Conservation (phyloP, 805 yeast species). For the Komagataella kurtzmanii region DNA sequence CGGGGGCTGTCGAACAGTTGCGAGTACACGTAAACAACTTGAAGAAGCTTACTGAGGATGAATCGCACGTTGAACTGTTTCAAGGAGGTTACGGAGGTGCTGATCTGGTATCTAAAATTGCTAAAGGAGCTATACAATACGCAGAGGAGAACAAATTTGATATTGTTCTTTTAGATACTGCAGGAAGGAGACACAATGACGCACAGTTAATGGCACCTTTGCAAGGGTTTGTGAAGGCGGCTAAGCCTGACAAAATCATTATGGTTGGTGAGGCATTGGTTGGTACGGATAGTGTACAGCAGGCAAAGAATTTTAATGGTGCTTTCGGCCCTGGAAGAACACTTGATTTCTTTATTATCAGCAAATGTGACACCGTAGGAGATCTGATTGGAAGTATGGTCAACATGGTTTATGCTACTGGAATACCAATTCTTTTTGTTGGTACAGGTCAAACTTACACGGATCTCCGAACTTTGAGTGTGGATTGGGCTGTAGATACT, state of each 20-base stretch:
- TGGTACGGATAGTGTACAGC: slow-evolving; percentile 94
- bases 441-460: slow-evolving; percentile 98
- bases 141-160: slow-evolving; percentile 64
- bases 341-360: slow-evolving; percentile 81
- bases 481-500: slow-evolving; percentile 84
- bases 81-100: slow-evolving; percentile 97
- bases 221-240: slow-evolving; percentile 90
- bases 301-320: slow-evolving; percentile 82
- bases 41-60: slow-evolving; percentile 42
- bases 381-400: slow-evolving; percentile 94
- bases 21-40: slow-evolving; percentile 86
- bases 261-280: slow-evolving; percentile 99
- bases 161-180: slow-evolving; percentile 88
- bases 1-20: slow-evolving; percentile 97
- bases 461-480: slow-evolving; percentile 79
- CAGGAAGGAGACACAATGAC: slow-evolving; percentile 95
- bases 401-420: slow-evolving; percentile 93
- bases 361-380: slow-evolving; percentile 96
- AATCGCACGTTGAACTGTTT: slow-evolving; percentile 53
- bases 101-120: slow-evolving; percentile 85
- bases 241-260: slow-evolving; percentile 88
- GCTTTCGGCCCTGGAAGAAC: slow-evolving; percentile 80
- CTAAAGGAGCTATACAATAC: slow-evolving; percentile 76
- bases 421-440: slow-evolving; percentile 87
- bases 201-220: slow-evolving; percentile 90